Evolutionary conservation across 2,329 filamentous ascomycete species (phyloP), one percentile per base, ranked within the genome.

Genomic region (Colletotrichum musicola): DNA sequence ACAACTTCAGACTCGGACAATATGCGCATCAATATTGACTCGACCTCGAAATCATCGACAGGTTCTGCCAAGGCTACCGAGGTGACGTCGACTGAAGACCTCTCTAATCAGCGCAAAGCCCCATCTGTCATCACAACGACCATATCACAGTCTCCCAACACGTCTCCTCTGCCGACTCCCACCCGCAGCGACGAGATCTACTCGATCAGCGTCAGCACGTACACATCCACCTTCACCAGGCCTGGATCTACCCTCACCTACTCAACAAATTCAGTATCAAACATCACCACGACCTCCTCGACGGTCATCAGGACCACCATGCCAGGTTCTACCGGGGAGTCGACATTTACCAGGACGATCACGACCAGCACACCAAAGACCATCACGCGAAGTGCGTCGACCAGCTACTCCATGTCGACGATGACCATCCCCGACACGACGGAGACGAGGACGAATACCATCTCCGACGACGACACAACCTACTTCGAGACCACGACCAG

Each of bases 171-270:
- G 9, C 35, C 56, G 6, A 47, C 42, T 49, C 22, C 38, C 6
- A 22, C 38, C 4, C 7, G 12, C 2, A n/a, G 4, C n/a, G 35
- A 51, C 22, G 40, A 54, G 25, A 6, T 60, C 1, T 4, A 55
- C 1, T 42, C 55, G 3, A 40, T 65, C n/a, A 46, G 47, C n/a
- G 64, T 30, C 7, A 60, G 47, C 18, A n/a, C 54, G 7, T 64
- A 65, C 14, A 68, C 65, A 5, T 44, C 64, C 2, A 67, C 50
- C 4, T 12, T 67, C 20, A 63, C 59, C n/a, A 44, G 35, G 6
- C 51, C 35, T 7, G 64, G 51, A 7, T 46, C 65, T 1, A 56
- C 42, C 4, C 6, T 49, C 10, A 55, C 47, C 2, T 66, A 57
- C 38, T 62, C 62, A 3, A 62, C 38, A 1, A 27, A 20, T 1